These are phyloP conservation scores for Basipetospora chlamydospora DNA, from an alignment of 2,329 filamentous ascomycete genomes.

Conservation along the genomic window DNA sequence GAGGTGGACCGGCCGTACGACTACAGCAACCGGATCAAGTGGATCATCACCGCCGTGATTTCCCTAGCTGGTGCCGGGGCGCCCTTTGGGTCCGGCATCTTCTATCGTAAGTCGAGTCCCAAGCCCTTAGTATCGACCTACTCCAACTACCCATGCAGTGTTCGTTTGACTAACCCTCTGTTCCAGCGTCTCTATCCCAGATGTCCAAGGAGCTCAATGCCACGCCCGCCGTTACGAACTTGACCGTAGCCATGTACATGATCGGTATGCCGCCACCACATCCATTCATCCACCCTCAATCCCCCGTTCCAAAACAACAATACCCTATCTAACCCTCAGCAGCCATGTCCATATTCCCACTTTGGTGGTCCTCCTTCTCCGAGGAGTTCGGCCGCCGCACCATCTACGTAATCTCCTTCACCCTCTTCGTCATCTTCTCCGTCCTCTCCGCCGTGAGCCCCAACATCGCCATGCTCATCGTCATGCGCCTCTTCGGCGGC, in stretches of 20 bases:
- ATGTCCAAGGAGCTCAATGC: conserved; percentile 48
- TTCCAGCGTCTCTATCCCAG: conserved; percentile 49
- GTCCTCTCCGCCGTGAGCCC: conserved; percentile 53
- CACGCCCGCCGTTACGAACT: conserved; percentile 52
- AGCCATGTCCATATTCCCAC: conserved; percentile 66
- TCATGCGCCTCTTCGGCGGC: conserved; percentile 59
- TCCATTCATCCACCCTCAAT: no score
- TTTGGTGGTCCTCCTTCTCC: conserved; percentile 79
- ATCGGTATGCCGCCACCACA: conserved; percentile 20
- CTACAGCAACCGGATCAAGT: conserved; percentile 64
- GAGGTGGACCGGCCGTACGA: conserved; percentile 66
- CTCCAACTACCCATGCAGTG: no score
- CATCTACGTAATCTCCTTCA: conserved; percentile 66
- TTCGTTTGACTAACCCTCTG: neutral
- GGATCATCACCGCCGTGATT: conserved; percentile 67
- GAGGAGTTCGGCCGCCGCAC: conserved; percentile 58
- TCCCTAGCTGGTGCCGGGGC: conserved; percentile 63
- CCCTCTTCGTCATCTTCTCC: conserved; percentile 57
- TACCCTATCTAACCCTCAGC: neutral
- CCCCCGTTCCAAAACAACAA: no score
- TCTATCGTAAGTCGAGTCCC: conserved; percentile 49
- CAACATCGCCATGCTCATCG: conserved; percentile 61
- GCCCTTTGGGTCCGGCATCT: conserved; percentile 72
- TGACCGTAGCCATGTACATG: conserved; percentile 71
- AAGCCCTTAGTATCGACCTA: no score